Evolutionary conservation across 179 eudicot genomes (phyloP).

Genomic region (Dionaea muscipula): DNA sequence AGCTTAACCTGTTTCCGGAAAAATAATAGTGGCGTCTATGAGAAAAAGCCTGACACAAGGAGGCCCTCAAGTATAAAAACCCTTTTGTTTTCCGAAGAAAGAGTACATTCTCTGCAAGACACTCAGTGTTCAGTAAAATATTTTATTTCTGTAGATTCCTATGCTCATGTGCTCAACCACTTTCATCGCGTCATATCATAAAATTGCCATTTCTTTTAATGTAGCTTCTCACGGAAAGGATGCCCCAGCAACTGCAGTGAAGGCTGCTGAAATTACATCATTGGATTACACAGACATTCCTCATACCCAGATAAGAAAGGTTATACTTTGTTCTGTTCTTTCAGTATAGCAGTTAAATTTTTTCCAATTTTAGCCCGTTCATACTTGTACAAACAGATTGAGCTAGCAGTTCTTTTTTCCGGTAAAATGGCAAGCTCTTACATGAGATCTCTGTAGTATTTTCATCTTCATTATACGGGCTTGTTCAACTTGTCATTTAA

Average conservation of each 20-base stretch:
- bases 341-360: background rate
- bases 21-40: too few species aligned
- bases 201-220: conserved; percentile 5
- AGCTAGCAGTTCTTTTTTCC: background rate
- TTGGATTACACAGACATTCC: conserved; percentile 66
- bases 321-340: conserved; percentile 10
- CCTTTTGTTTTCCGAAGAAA: too few species aligned
- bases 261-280: conserved; percentile 29
- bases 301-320: conserved; percentile 82
- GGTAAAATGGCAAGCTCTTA: background rate
- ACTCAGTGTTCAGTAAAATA: too few species aligned
- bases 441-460: too few species aligned
- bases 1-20: too few species aligned
- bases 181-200: background rate
- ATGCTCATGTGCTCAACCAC: background rate
- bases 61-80: too few species aligned
- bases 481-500: conserved; percentile 12
- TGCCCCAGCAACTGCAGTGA: conserved; percentile 32
- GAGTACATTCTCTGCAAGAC: too few species aligned
- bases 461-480: conserved; percentile 3
- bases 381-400: background rate
- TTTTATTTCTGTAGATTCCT: background rate
- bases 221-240: conserved; percentile 71
- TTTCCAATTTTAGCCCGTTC: background rate
- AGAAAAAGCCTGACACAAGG: too few species aligned